phyloP scores from a whole-genome alignment of 1,139 yeast genomes.

The Hansenula anomala region DNA sequence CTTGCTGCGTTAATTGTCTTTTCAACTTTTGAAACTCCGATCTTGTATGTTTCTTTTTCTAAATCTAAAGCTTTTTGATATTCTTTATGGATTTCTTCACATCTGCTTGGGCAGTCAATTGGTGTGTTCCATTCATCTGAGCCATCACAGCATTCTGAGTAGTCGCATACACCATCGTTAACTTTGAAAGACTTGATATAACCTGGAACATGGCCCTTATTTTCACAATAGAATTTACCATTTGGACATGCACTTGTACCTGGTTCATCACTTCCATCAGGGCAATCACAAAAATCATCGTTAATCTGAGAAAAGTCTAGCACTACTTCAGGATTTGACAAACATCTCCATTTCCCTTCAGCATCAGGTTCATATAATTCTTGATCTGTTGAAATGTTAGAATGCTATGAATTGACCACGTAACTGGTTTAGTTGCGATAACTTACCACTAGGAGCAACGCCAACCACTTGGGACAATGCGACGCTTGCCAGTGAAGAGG shows the following conservation, averaged over 20 bases:
- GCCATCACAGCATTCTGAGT: constrained; percentile 89
- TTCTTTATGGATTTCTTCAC: constrained; percentile 42
- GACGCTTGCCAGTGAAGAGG: not conserved
- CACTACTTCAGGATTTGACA: constrained; percentile 56
- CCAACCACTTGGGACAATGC: constrained; percentile 2
- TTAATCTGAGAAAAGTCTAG: constrained; percentile 63
- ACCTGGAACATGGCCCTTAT: constrained; percentile 60
- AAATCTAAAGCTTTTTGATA: constrained; percentile 28
- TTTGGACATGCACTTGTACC: constrained; percentile 83
- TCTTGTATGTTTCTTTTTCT: constrained; percentile 14
- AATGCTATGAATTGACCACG: not conserved
- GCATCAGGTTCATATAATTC: constrained; percentile 47
- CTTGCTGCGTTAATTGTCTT: constrained; percentile 23
- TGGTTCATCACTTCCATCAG: constrained; percentile 97
- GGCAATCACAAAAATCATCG: constrained; percentile 93
- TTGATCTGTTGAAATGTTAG: constrained; percentile 20
- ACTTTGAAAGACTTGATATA: constrained; percentile 60
- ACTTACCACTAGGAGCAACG: constrained; percentile 2
- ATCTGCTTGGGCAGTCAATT: constrained; percentile 51
- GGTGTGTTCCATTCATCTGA: constrained; percentile 63
- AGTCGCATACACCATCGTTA: constrained; percentile 92
- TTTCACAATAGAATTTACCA: constrained; percentile 66
- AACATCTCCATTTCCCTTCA: constrained; percentile 61
- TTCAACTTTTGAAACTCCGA: constrained; percentile 19
- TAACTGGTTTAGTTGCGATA: not conserved